Conservation (phyloP, 331 rosid genomes). For the Erythrophleum ivorense region DNA sequence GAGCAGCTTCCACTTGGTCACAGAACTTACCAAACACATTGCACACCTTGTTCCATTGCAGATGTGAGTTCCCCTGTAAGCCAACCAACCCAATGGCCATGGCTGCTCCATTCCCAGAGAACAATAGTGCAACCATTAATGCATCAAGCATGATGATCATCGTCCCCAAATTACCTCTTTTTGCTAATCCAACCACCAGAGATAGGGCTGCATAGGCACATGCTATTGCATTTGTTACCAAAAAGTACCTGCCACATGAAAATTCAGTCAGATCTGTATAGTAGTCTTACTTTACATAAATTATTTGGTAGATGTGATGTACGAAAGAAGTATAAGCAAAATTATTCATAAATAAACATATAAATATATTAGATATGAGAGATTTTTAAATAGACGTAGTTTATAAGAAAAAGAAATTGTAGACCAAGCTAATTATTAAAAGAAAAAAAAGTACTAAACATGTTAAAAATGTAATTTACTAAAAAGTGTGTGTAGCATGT, state of each 20-base stretch:
- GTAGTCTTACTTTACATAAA: no score
- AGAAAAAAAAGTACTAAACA: no score
- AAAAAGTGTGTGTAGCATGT: no score
- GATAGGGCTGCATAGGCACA: slow-evolving; percentile 59
- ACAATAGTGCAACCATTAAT: slow-evolving; percentile 65
- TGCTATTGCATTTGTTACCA: slow-evolving; percentile 63
- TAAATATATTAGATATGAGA: no score
- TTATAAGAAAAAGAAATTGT: no score
- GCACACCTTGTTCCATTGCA: slow-evolving; percentile 76
- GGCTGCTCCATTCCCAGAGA: slow-evolving; percentile 71
- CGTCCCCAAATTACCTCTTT: slow-evolving; percentile 30
- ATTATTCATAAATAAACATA: no score
- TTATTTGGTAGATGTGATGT: no score
- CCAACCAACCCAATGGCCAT: slow-evolving; percentile 59
- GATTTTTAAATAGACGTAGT: no score
- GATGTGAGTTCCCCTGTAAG: slow-evolving; percentile 65
- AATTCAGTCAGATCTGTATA: no score
- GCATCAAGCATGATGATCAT: slow-evolving; percentile 51
- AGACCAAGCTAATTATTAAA: no score
- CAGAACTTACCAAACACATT: slow-evolving; percentile 63
- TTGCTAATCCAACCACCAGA: slow-evolving; percentile 31
- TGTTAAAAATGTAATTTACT: no score
- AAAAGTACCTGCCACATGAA: slow-evolving; percentile 37
- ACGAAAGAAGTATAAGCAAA: no score
- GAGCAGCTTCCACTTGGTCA: slow-evolving; percentile 45